These are phyloP conservation scores for Astragalus glycyphyllos DNA, from an alignment of 306 rosid species.

Conservation along the genomic window DNA sequence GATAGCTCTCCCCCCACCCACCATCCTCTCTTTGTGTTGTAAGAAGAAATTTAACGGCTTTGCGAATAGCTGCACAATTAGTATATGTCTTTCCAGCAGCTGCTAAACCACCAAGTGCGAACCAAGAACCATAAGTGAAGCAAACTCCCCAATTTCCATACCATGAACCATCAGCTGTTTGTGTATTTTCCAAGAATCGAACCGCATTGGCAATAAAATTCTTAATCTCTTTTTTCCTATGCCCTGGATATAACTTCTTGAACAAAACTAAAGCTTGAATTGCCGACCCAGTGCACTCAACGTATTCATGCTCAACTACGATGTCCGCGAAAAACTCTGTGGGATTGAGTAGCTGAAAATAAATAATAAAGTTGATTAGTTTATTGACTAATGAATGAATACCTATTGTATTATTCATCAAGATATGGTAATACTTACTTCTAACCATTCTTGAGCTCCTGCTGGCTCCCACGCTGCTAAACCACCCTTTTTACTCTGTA, in stretches of 20 bases:
- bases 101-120: constrained; percentile 64
- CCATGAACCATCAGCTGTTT: constrained; percentile 54
- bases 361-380: not conserved
- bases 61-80: constrained; percentile 55
- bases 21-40: constrained; percentile 59
- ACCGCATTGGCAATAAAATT: constrained; percentile 47
- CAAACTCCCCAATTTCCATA: constrained; percentile 73
- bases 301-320: constrained; percentile 55
- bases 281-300: constrained; percentile 62
- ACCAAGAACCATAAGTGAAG: constrained; percentile 68
- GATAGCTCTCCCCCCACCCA: constrained; percentile 82
- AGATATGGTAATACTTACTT: constrained; percentile 47
- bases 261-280: constrained; percentile 55
- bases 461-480: constrained; percentile 77
- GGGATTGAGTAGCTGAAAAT: constrained; percentile 51
- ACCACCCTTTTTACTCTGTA: constrained; percentile 81
- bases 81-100: constrained; percentile 64
- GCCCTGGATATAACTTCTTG: constrained; percentile 49
- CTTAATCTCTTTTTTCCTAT: constrained; percentile 54
- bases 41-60: constrained; percentile 59
- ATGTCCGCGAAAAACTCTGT: constrained; percentile 47
- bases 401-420: not conserved
- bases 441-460: constrained; percentile 68
- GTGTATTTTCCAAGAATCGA: constrained; percentile 49
- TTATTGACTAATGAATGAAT: not conserved